Base-by-base conservation (phyloP, 2,329 filamentous ascomycete species). In the Dactylonectria estremocensis region DNA sequence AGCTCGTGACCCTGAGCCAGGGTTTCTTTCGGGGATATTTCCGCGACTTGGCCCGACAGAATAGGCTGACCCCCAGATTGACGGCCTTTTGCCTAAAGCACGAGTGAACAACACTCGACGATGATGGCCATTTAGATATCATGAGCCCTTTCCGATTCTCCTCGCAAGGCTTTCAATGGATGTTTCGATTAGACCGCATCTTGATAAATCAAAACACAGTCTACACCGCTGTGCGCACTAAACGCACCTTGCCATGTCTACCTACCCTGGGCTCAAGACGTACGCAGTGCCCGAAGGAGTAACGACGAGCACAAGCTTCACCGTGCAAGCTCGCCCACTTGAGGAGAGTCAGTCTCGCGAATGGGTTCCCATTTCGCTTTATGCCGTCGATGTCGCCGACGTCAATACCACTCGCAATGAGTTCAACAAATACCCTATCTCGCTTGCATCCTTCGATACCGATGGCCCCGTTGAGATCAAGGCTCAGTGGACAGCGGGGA, bases 381-480 rank as follows among this genome's bases (percentile, higher is more conserved):
- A 45, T 18, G 54, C 55, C 1, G 55, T 60, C 8, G 59, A 67
- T 31, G 65, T 67, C n/a, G 65, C 65, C 10, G 45, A 56, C 1
- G 59, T 52, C 20, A 55, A 67, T 16, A 56, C n/a, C 13, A 58
- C 40, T 1, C 52, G 59, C 24, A 67, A 67, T 22, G 43, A 48
- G n/a, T 67, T 67, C 31, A 20, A 49, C 18, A 63, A 64, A 13
- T 20, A 67, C 16, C 54, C 65, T 20, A 52, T 67, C 10, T 53
- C 65, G 9, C 11, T 67, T 6, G 59, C 35, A 16, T 67, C 65
- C 3, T 22, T 64, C 2, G 65, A 67, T 9, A 45, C 40, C 9
- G 43, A 64, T 24, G 65, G 55, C 20, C n/a, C 55, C 1, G 48
- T 67, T 31, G 55, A 63, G 7, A 48, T 67, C 22, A 67, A 28